Evolutionary conservation across 2,329 filamentous ascomycete genomes (phyloP), one percentile per base, ranked within the genome.

Genomic region (Alternaria alternata): DNA sequence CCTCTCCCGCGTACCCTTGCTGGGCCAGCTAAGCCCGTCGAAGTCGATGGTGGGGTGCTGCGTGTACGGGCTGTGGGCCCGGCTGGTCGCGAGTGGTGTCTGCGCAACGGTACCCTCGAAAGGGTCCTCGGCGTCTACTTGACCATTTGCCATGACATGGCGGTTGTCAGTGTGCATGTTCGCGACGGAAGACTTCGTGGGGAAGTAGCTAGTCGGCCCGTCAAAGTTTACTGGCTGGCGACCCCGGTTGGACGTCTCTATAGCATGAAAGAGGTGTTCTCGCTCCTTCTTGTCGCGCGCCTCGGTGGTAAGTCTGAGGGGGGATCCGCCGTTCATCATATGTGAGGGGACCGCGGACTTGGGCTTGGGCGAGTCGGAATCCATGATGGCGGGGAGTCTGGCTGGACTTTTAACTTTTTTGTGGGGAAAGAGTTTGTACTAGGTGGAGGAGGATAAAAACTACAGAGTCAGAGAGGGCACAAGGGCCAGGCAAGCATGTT

Each of bases 1-100:
- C 47, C 86, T 83, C 64, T 86, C 84, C 46, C 89, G 85, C 2
- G 90, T 92, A 57, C 91, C 90, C 34, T 72, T 79, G 79, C 83
- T 85, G 18, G 84, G 84, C 83, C 84, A 86, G 63, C 83, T 85
- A 54, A 86, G 74, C n/a, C 84, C 83, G 59, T 86, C 82, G 60
- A 85, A 85, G 70, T 86, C 84, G 28, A 85, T 80, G 36, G 82
- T 82, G 16, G 83, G 82, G 47, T 83, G 79, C 52, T 81, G 77
- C 8, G 82, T 83, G 66, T 82, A 84, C 0, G 84, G 84, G 63
- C 82, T 85, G 51, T 78, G 76, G 7, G 83, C 80, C 36, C 80
- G 83, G 65, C 84, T 87, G 7, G 82, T 84, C 5, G 83, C 78
- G 39, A 84, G 78, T n/a, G 85, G 83, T 30, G 85, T 86, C 55